Conservation (phyloP, 495 filamentous ascomycete species). For the Pyrenula massariospora region DNA sequence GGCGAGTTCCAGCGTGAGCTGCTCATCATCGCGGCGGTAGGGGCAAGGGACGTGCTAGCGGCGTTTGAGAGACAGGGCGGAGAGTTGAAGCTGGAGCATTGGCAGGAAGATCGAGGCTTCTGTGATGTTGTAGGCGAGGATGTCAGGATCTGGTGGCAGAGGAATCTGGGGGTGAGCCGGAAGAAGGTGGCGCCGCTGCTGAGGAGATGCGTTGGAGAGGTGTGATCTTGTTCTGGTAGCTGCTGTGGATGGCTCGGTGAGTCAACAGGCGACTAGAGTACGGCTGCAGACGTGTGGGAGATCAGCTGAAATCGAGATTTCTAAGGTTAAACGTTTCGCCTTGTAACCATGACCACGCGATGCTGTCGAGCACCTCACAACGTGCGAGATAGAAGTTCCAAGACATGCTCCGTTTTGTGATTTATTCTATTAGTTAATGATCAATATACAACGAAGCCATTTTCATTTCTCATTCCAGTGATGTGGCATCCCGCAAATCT, state of each 20-base stretch:
- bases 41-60: conserved; percentile 29
- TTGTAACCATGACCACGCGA: too few relatives aligned
- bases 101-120: conserved; percentile 22
- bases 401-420: too few relatives aligned
- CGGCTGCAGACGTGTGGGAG: too few relatives aligned
- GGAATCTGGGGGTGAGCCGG: conserved; percentile 54
- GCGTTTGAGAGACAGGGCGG: conserved; percentile 38
- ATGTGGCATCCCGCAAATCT: conserved; percentile 36
- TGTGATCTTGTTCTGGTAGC: too few relatives aligned
- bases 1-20: conserved; percentile 61
- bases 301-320: too few relatives aligned
- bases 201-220: conserved; percentile 46
- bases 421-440: too few relatives aligned
- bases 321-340: too few relatives aligned
- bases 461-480: conserved; percentile 23
- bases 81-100: conserved; percentile 44
- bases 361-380: too few relatives aligned
- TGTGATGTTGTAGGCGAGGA: neutral
- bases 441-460: too few relatives aligned
- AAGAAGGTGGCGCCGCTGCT: conserved; percentile 86
- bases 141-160: conserved; percentile 53
- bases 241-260: too few relatives aligned
- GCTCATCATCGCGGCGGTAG: conserved; percentile 47
- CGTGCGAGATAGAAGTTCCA: too few relatives aligned
- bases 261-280: too few relatives aligned